These are phyloP conservation scores for Podila minutissima DNA, from an alignment of 192 early-diverging fungal species.

Conservation along the genomic window DNA sequence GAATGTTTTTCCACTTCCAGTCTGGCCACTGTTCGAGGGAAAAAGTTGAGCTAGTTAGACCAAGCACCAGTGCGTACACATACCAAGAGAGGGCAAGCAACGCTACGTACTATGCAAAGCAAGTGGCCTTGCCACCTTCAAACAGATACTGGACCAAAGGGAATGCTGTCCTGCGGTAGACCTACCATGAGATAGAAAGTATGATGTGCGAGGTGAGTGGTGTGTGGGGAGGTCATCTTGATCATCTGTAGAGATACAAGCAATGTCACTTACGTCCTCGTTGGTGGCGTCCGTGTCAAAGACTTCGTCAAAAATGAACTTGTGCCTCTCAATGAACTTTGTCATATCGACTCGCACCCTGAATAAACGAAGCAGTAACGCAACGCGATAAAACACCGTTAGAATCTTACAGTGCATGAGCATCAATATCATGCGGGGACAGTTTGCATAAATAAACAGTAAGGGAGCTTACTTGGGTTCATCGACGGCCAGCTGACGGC, in stretches of 20 bases:
- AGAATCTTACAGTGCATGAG: background rate
- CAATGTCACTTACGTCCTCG: constrained; percentile 67
- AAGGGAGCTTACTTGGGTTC: constrained; percentile 84
- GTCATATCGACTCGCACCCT: constrained; percentile 96
- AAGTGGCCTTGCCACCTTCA: constrained; percentile 95
- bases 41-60: background rate
- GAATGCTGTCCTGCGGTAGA: constrained; percentile 91
- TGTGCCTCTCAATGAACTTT: constrained; percentile 93
- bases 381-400: background rate
- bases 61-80: background rate
- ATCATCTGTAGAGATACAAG: background rate
- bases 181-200: constrained; percentile 22
- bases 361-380: background rate
- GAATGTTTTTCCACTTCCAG: constrained; percentile 94
- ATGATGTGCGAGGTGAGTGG: too few species aligned
- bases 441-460: constrained; percentile 10
- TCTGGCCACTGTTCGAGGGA: constrained; percentile 73
- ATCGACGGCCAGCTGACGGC: constrained; percentile 83
- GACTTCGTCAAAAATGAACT: constrained; percentile 96
- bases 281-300: constrained; percentile 87
- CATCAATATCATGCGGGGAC: background rate
- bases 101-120: constrained; percentile 93
- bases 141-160: constrained; percentile 97
- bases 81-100: too few species aligned
- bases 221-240: background rate